Conservation (phyloP, 768 basidiomycete species). For the Tephrocybe rancida region DNA sequence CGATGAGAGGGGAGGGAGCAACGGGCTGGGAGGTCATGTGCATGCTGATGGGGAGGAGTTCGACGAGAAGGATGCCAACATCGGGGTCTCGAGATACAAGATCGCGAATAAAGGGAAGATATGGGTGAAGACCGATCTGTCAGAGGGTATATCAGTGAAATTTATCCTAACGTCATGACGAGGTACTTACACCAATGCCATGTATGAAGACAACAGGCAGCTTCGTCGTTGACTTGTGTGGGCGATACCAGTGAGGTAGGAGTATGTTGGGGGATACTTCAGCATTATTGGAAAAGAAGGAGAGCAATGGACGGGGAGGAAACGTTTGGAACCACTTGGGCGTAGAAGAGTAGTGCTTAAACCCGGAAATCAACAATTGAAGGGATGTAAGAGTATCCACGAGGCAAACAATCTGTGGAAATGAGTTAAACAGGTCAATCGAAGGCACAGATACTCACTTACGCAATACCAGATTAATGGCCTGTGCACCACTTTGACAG, state of each 20-base stretch:
- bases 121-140: constrained; percentile 66
- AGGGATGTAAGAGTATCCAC: constrained; percentile 49
- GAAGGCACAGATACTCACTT: constrained; percentile 22
- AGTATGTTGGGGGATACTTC: constrained; percentile 32
- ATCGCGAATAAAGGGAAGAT: constrained; percentile 51
- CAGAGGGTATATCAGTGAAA: neutral
- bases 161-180: neutral
- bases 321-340: constrained; percentile 42
- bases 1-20: constrained; percentile 39
- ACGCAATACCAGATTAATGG: constrained; percentile 70
- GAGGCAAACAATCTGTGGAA: constrained; percentile 48
- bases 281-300: constrained; percentile 44
- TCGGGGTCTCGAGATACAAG: constrained; percentile 46
- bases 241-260: constrained; percentile 42
- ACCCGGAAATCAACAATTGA: constrained; percentile 44
- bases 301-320: constrained; percentile 51
- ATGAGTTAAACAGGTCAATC: neutral
- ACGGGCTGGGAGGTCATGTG: constrained; percentile 56
- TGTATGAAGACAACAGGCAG: constrained; percentile 66
- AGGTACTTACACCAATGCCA: constrained; percentile 59
- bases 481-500: constrained; percentile 54
- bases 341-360: constrained; percentile 52
- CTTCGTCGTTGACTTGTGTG: constrained; percentile 47
- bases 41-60: constrained; percentile 61
- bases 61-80: constrained; percentile 59